Conservation (phyloP, 768 basidiomycete genomes). For the Pilatotrama ljubarskyi region DNA sequence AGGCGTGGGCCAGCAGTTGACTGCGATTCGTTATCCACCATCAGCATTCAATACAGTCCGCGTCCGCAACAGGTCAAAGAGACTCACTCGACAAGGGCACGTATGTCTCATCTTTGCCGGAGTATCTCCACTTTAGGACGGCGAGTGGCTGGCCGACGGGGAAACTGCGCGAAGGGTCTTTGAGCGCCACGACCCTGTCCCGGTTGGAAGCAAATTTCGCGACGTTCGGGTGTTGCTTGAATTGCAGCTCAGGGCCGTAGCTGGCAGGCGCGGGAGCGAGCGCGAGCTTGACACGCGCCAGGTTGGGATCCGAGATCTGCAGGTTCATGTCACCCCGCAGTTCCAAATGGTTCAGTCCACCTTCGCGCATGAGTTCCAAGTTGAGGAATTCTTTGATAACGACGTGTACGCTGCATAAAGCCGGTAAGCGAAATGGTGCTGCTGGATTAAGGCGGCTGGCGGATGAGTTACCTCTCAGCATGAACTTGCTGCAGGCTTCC, state of each 20-base stretch:
- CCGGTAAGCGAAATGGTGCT: not conserved
- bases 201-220: conserved; percentile 75
- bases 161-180: conserved; percentile 81
- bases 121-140: conserved; percentile 91
- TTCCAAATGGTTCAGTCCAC: conserved; percentile 87
- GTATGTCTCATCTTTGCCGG: conserved; percentile 86
- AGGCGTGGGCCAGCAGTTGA: conserved; percentile 96
- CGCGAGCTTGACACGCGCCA: conserved; percentile 68
- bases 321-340: conserved; percentile 95
- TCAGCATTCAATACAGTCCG: not conserved
- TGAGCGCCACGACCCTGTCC: conserved; percentile 74
- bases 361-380: conserved; percentile 82
- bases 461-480: conserved; percentile 61
- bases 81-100: conserved; percentile 87
- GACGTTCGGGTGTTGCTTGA: conserved; percentile 97
- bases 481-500: conserved; percentile 75
- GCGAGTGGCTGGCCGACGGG: conserved; percentile 85
- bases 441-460: not conserved
- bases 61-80: not conserved
- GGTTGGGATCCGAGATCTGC: conserved; percentile 73
- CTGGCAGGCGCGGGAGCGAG: conserved; percentile 58
- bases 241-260: conserved; percentile 75
- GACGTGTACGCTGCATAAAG: conserved; percentile 70
- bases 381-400: conserved; percentile 82
- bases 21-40: conserved; percentile 40